phyloP scores from a whole-genome alignment of 495 filamentous ascomycete genomes.

The Annulohypoxylon nitens region DNA sequence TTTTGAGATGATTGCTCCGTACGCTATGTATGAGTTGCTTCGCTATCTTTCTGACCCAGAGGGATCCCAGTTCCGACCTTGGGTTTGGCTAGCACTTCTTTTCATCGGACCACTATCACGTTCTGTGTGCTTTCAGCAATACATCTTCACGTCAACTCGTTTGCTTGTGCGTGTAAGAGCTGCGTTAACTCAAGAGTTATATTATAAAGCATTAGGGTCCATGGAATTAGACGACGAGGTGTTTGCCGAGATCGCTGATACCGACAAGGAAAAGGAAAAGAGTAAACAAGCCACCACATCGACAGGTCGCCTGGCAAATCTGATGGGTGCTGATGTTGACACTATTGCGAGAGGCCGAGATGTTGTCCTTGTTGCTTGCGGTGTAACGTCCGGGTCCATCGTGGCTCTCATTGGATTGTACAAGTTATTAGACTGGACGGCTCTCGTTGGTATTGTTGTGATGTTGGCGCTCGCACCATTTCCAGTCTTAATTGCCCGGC shows the following conservation, averaged over 20 bases:
- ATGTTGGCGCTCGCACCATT: conserved; percentile 57
- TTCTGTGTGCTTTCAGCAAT: conserved; percentile 62
- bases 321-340: conserved; percentile 66
- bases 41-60: conserved; percentile 55
- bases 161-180: conserved; percentile 61
- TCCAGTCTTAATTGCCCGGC: conserved; percentile 55
- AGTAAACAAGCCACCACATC: conserved; percentile 55
- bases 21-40: conserved; percentile 60
- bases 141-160: conserved; percentile 62
- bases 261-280: conserved; percentile 44
- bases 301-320: conserved; percentile 61
- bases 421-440: conserved; percentile 61
- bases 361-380: conserved; percentile 54
- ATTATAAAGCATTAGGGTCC: conserved; percentile 62
- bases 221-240: conserved; percentile 60
- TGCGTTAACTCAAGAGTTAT: conserved; percentile 64
- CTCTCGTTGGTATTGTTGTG: conserved; percentile 58
- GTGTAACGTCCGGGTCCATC: conserved; percentile 54
- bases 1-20: conserved; percentile 60
- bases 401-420: conserved; percentile 59
- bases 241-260: conserved; percentile 51
- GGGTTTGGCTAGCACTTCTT: conserved; percentile 60
- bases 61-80: conserved; percentile 54
- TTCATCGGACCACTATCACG: conserved; percentile 60
- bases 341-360: conserved; percentile 59